phyloP scores from a whole-genome alignment of 106 monocot genomes.

The Allium sativum region DNA sequence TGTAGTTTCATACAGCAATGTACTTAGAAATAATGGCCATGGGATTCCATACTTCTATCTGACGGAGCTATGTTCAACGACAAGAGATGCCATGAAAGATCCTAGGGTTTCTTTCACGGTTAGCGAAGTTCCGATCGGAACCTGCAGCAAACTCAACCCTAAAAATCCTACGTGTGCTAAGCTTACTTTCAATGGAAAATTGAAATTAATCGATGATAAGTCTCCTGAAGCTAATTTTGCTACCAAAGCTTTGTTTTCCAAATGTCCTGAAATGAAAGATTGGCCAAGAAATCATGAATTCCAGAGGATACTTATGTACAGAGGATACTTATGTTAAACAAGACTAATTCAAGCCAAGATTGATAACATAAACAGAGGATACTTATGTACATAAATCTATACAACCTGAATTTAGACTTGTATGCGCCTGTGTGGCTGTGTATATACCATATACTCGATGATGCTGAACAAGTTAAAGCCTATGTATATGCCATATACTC shows the following conservation, averaged over 20 bases:
- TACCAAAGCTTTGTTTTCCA: conserved; percentile 12
- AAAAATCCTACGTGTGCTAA: conserved; percentile 86
- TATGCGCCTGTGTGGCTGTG: too few relatives aligned
- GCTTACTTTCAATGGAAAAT: conserved; percentile 69
- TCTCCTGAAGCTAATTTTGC: conserved; percentile 19
- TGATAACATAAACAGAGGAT: too few relatives aligned
- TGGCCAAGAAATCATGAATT: conserved; percentile 30
- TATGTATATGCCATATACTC: too few relatives aligned
- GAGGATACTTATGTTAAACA: too few relatives aligned
- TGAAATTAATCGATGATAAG: conserved; percentile 15
- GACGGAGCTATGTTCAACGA: conserved; percentile 66
- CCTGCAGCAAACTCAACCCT: conserved; percentile 69
- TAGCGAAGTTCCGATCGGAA: conserved; percentile 71
- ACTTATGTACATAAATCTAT: too few relatives aligned
- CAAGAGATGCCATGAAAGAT: conserved; percentile 63
- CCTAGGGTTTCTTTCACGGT: conserved; percentile 61
- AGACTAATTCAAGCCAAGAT: too few relatives aligned
- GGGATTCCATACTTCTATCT: conserved; percentile 83
- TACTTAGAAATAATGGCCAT: conserved; percentile 39
- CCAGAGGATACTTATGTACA: too few relatives aligned
- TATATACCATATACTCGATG: too few relatives aligned
- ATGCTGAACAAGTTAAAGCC: too few relatives aligned
- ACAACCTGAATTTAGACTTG: too few relatives aligned
- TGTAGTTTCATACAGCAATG: conserved; percentile 94
- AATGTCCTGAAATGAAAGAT: conserved; percentile 26